phyloP scores from a whole-genome alignment of 1,139 yeast species.

The Yamadazyma dushanensis region DNA sequence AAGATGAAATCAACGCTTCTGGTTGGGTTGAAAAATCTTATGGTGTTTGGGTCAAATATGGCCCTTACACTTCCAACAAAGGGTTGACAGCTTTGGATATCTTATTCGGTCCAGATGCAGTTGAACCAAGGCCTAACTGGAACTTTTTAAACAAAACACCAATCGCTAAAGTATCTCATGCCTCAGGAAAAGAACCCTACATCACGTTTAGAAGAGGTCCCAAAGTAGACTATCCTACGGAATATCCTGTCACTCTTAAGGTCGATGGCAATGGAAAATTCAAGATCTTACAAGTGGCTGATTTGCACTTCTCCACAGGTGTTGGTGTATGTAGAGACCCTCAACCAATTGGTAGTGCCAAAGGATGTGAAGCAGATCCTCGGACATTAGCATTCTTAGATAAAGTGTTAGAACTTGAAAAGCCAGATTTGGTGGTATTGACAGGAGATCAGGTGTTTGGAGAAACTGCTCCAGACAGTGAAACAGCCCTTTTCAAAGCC shows the following conservation, averaged over 20 bases:
- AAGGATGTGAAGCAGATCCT: conserved; percentile 70
- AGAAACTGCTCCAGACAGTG: conserved; percentile 69
- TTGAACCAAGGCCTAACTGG: conserved; percentile 82
- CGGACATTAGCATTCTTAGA: conserved; percentile 65
- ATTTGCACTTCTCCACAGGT: conserved; percentile 72
- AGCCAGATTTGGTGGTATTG: conserved; percentile 77
- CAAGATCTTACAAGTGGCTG: conserved; percentile 83
- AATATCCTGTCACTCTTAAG: conserved; percentile 19
- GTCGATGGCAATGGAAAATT: conserved; percentile 47
- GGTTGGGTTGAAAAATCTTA: conserved; percentile 40
- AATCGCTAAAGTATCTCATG: conserved; percentile 21
- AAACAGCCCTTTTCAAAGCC: conserved; percentile 74
- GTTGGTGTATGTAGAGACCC: conserved; percentile 75
- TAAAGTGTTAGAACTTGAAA: conserved; percentile 63
- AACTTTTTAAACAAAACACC: conserved; percentile 31
- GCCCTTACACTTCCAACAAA: conserved; percentile 29
- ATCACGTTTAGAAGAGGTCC: conserved; percentile 48
- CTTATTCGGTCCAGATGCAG: conserved; percentile 69
- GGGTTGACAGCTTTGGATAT: conserved; percentile 50
- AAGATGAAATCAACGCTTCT: conserved; percentile 25
- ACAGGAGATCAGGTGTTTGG: conserved; percentile 89
- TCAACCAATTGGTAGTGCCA: conserved; percentile 43
- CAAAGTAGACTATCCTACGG: conserved; percentile 50
- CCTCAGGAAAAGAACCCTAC: conserved; percentile 24
- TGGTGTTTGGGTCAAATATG: conserved; percentile 37